A percentile compares a stretch with the other conserved stretches of the same genome.
Evolutionary conservation across 225 moss, liverwort and hornwort species (phyloP).

Genomic region (Bryum argenteum): DNA sequence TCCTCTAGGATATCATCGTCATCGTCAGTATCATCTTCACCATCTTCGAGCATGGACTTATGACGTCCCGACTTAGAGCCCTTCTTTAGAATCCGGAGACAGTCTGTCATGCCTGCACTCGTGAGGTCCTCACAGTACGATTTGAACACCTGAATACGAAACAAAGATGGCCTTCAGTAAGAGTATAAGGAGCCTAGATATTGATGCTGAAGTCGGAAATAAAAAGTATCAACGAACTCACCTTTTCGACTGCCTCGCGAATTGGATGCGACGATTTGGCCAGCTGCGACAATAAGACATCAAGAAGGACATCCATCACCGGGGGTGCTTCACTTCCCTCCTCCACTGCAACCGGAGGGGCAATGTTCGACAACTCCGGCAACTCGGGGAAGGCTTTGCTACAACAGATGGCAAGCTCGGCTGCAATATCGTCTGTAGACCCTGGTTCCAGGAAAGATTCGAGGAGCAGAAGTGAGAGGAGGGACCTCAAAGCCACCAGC

Average conservation of each 20-base stretch:
- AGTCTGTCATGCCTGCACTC: constrained; percentile 67
- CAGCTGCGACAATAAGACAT: constrained; percentile 76
- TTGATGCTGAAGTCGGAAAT: not conserved
- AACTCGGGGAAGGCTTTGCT: constrained; percentile 76
- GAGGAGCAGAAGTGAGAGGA: constrained; percentile 72
- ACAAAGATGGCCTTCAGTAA: not conserved
- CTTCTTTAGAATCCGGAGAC: constrained; percentile 79
- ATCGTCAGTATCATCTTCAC: constrained; percentile 50
- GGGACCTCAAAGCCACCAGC: constrained; percentile 62
- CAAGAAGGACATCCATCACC: constrained; percentile 89
- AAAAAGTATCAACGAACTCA: constrained; percentile 33
- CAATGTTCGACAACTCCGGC: constrained; percentile 44
- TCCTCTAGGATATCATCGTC: constrained; percentile 65
- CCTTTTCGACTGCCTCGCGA: constrained; percentile 81
- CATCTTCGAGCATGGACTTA: constrained; percentile 74
- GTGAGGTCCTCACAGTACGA: constrained; percentile 82
- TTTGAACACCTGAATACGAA: constrained; percentile 75
- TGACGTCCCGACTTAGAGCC: constrained; percentile 72
- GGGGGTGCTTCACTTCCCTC: constrained; percentile 49
- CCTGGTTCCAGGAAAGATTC: constrained; percentile 73
- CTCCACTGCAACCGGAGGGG: constrained; percentile 48
- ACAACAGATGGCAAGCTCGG: constrained; percentile 86
- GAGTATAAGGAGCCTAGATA: constrained; percentile 4
- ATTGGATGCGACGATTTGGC: constrained; percentile 79
- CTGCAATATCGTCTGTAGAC: constrained; percentile 66